Percentiles rank a stretch among this genome's conserved stretches.
These are phyloP conservation scores for Brassica cretica DNA, from an alignment of 345 rosid species.

Conservation along the genomic window DNA sequence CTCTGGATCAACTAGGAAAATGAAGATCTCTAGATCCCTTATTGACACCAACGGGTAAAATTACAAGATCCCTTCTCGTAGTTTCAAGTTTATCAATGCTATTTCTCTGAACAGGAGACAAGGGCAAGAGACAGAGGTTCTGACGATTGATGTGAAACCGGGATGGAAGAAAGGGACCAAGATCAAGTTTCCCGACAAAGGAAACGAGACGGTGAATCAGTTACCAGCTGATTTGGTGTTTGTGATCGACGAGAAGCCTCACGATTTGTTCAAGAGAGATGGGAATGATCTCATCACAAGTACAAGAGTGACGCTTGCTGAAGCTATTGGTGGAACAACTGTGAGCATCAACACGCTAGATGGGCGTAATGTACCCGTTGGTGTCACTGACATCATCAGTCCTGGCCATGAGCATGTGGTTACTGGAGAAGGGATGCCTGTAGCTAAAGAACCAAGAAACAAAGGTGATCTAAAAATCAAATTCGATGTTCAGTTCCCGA, in stretches of 20 bases:
- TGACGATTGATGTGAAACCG: conserved; percentile 85
- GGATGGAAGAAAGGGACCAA: conserved; percentile 99
- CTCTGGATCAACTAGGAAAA: too few species aligned
- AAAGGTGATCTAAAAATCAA: conserved; percentile 72
- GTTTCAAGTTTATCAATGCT: too few species aligned
- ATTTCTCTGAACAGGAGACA: conserved; percentile 49
- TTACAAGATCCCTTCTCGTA: too few species aligned
- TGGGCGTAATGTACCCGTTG: conserved; percentile 58
- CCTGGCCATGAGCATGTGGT: conserved; percentile 85
- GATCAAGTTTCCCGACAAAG: conserved; percentile 89
- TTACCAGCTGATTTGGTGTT: conserved; percentile 91
- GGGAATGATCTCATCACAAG: conserved; percentile 73
- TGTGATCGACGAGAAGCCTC: conserved; percentile 81
- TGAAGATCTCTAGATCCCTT: too few species aligned
- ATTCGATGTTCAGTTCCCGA: conserved; percentile 85
- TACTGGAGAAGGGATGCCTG: conserved; percentile 90
- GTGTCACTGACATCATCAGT: conserved; percentile 64
- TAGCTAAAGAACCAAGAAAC: conserved; percentile 72
- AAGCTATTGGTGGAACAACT: conserved; percentile 87
- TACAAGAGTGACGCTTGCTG: conserved; percentile 62
- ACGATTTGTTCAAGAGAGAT: conserved; percentile 69
- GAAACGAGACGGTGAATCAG: conserved; percentile 83
- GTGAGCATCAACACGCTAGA: conserved; percentile 62
- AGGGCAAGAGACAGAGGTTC: conserved; percentile 70
- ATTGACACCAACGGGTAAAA: too few species aligned